Evolutionary conservation across 176 grass and related monocot genomes (phyloP).

Genomic region (Guadua angustifolia): DNA sequence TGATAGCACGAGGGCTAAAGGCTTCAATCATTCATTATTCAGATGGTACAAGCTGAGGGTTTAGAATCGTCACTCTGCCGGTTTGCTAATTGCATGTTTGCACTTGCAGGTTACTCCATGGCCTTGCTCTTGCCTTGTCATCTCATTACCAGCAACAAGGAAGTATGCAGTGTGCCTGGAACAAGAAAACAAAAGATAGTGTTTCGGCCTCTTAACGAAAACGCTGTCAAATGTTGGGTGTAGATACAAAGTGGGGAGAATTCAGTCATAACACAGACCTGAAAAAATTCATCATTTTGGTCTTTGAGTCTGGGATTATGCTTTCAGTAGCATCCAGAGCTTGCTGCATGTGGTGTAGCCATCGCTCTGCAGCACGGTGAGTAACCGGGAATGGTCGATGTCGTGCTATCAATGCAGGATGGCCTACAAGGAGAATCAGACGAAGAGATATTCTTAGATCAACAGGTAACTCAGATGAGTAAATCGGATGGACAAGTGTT

Average conservation of each 20-base stretch:
- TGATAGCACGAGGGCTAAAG: neutral
- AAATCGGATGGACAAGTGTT: neutral
- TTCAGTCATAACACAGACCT: constrained; percentile 42
- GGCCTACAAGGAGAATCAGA: constrained; percentile 55
- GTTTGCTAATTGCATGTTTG: constrained; percentile 53
- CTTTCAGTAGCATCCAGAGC: constrained; percentile 67
- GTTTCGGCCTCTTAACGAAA: neutral
- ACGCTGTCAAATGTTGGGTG: neutral
- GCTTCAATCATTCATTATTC: neutral
- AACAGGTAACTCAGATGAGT: neutral
- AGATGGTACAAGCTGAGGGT: neutral
- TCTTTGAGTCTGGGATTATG: constrained; percentile 72
- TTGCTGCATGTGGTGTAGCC: constrained; percentile 93
- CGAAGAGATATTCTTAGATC: neutral
- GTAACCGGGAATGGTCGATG: constrained; percentile 83
- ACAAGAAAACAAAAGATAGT: constrained; percentile 20
- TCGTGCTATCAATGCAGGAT: constrained; percentile 86
- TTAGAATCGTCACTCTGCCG: constrained; percentile 24
- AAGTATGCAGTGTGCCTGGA: constrained; percentile 94
- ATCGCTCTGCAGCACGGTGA: constrained; percentile 85
- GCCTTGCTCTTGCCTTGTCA: constrained; percentile 61
- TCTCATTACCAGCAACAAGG: constrained; percentile 82
- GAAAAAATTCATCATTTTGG: constrained; percentile 94
- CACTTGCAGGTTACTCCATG: constrained; percentile 65
- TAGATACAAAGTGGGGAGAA: neutral